These are phyloP conservation scores for Triglochin maritima DNA, from an alignment of 106 monocot species.

Conservation along the genomic window DNA sequence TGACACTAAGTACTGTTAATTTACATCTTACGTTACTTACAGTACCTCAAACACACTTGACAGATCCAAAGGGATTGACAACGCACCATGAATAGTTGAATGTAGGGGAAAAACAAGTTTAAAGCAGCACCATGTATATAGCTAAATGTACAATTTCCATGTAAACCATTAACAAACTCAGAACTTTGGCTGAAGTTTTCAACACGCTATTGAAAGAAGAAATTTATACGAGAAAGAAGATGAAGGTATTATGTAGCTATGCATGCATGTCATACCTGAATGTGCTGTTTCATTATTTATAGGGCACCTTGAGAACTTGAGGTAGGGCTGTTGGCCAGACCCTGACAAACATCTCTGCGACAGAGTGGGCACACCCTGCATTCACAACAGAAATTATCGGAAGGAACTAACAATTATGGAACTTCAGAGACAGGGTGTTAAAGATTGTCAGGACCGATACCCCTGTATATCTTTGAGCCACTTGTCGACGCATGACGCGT, in stretches of 20 bases:
- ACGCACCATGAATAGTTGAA: neutral
- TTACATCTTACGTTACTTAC: neutral
- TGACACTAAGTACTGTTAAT: neutral
- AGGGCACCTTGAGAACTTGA: neutral
- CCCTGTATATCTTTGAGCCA: constrained; percentile 89
- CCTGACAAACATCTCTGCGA: constrained; percentile 46
- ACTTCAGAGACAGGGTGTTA: neutral
- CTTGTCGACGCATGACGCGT: constrained; percentile 66
- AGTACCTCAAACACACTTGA: neutral
- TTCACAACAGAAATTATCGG: neutral
- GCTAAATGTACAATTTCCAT: constrained; percentile 2
- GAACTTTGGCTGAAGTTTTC: too few relatives aligned
- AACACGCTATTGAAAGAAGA: too few relatives aligned
- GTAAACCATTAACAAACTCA: too few relatives aligned
- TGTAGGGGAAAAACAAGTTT: neutral
- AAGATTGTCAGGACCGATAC: constrained; percentile 15
- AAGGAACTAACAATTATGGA: neutral
- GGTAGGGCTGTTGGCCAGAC: neutral
- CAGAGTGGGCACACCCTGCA: constrained; percentile 76
- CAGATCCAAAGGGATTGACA: neutral
- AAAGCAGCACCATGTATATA: neutral
- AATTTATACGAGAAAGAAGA: too few relatives aligned
- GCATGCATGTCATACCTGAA: too few relatives aligned
- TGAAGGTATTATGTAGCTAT: too few relatives aligned
- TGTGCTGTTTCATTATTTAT: too few relatives aligned